Evolutionary conservation across 345 rosid genomes (phyloP), one percentile per base, ranked within the genome.

Genomic region (Capsella bursapastoris): DNA sequence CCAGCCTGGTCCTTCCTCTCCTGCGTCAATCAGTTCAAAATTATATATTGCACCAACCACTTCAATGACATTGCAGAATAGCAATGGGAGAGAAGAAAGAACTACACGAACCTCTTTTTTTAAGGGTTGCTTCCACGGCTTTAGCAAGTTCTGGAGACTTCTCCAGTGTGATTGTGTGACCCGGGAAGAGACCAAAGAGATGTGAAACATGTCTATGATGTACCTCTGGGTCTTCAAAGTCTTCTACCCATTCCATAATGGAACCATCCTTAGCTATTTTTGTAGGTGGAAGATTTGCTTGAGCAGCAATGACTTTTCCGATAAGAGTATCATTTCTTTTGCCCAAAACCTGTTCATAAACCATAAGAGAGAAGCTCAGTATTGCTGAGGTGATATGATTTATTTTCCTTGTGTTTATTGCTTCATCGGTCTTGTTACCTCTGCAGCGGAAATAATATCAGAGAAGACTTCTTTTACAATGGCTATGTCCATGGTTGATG

Each of bases 1-100:
- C 99, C 98, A 95, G 50, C 98, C 98, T 28, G 98, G 98, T 68
- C 99, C 98, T 25, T 88, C 91, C 82, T 84, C 97, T 75, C 99
- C 99, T 92, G 88, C 71, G 59, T 35, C 50, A 67, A 15, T 34
- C 57, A 68, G 7, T 60, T 43, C 14, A 61, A 27, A 13, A 18
- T 66, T 49, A 66, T 7, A 41, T 18, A 25, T 18, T 15, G 16
- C 45, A 22, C 15, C 61, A 14, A 13, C 25, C 3, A 49, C 11
- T 13, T 29, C 61, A 18, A 67, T n/a, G 65, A 48, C 49, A 58
- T 57, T 70, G n/a, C 27, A 0, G 52, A 66, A 41, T 37, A 7
- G 40, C 10, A 71, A 71, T 22, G 49, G 5, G 56, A 64, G 25
- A 40, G 32, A 66, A 59, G 16, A 44, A 35, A 25, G 6, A 50